phyloP scores from a whole-genome alignment of 2,329 filamentous ascomycete species.

The Calonectria pauciramosa region DNA sequence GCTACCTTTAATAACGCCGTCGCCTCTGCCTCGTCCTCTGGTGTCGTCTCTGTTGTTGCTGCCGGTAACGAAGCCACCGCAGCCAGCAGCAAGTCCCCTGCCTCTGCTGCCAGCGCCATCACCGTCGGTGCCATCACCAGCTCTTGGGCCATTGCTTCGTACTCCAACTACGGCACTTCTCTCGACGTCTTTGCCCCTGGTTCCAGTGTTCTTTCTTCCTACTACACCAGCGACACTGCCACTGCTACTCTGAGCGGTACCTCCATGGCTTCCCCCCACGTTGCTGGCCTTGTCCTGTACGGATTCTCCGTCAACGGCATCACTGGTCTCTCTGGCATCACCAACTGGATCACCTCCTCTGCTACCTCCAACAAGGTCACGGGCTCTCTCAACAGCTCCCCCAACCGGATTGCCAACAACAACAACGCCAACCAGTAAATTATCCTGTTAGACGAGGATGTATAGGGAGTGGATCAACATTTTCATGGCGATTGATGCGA shows the following conservation, averaged over 20 bases:
- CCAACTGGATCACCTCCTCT: conserved; percentile 57
- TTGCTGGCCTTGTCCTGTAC: conserved; percentile 68
- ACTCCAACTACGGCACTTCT: conserved; percentile 64
- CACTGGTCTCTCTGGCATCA: conserved; percentile 53
- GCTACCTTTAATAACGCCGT: conserved; percentile 64
- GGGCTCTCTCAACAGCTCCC: conserved; percentile 55
- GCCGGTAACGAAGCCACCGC: conserved; percentile 65
- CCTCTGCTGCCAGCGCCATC: conserved; percentile 48
- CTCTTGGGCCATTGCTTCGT: conserved; percentile 56
- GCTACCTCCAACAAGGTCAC: conserved; percentile 57
- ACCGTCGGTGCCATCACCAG: conserved; percentile 54
- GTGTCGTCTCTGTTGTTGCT: conserved; percentile 67
- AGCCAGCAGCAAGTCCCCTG: conserved; percentile 45
- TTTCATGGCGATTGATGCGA: neutral
- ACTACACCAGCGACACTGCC: conserved; percentile 59
- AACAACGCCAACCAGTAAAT: conserved; percentile 50
- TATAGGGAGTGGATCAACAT: neutral
- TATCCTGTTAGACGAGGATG: neutral
- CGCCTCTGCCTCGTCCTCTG: conserved; percentile 57
- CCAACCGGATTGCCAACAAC: conserved; percentile 66
- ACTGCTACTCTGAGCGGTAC: conserved; percentile 69
- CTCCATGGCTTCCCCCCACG: conserved; percentile 74
- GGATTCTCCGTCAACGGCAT: conserved; percentile 60
- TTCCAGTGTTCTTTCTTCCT: conserved; percentile 60
- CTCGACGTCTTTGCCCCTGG: conserved; percentile 69